Evolutionary conservation across 176 grass and related monocot species (phyloP).

Genomic region (Raddia guianensis): DNA sequence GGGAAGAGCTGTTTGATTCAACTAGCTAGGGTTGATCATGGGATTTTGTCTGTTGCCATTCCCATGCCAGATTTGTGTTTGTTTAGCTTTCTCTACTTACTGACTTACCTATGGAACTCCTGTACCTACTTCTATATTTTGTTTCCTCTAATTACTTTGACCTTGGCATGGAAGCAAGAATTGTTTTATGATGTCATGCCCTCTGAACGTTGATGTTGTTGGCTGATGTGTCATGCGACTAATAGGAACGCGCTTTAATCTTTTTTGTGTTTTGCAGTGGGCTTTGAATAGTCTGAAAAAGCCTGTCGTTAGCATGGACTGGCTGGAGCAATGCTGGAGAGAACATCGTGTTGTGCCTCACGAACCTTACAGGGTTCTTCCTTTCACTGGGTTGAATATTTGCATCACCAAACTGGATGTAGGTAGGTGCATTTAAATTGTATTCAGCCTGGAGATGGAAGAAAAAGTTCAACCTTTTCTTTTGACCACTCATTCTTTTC

Average conservation of each 20-base stretch:
- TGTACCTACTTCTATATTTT: slow-evolving; percentile 15
- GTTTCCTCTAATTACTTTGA: slow-evolving; percentile 24
- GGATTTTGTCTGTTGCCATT: slow-evolving; percentile 3
- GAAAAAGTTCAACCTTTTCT: slow-evolving; percentile 30
- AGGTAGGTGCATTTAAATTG: slow-evolving; percentile 49
- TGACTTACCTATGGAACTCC: neutral
- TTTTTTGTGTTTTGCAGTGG: slow-evolving; percentile 66
- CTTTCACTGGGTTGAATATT: slow-evolving; percentile 91
- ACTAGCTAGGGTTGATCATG: neutral
- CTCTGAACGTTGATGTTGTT: slow-evolving; percentile 13
- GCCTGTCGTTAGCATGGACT: slow-evolving; percentile 69
- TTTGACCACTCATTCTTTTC: slow-evolving; percentile 32
- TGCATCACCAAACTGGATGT: slow-evolving; percentile 76
- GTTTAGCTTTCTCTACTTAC: slow-evolving; percentile 27
- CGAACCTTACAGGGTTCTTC: slow-evolving; percentile 83
- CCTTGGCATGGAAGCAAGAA: slow-evolving; percentile 18
- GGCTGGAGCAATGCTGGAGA: slow-evolving; percentile 89
- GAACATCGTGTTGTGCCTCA: slow-evolving; percentile 95
- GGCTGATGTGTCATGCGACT: slow-evolving; percentile 35
- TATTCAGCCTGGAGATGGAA: slow-evolving; percentile 24
- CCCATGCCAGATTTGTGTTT: slow-evolving; percentile 10
- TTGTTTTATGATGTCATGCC: slow-evolving; percentile 13
- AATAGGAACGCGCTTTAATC: slow-evolving; percentile 29
- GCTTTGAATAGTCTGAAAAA: slow-evolving; percentile 84
- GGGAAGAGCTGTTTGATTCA: slow-evolving; percentile 22